Evolutionary conservation across 257 asterid species (phyloP).

Genomic region (Nyctanthes arbortristis): DNA sequence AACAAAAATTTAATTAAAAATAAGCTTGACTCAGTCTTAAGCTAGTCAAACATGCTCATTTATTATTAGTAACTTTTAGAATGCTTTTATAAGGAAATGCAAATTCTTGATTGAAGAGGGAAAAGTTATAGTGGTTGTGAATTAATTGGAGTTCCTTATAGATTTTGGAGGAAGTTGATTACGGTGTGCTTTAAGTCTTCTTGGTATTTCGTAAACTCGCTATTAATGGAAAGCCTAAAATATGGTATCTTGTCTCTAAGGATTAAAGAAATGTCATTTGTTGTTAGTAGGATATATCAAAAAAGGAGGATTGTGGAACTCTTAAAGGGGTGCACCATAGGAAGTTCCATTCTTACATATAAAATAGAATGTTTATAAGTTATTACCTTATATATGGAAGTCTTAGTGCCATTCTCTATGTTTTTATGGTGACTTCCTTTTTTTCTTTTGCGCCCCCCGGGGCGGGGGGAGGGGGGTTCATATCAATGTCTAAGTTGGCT

Average conservation of each 20-base stretch:
- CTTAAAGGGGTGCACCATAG: not conserved
- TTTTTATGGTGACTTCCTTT: not conserved
- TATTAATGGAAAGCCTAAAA: not conserved
- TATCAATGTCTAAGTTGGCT: constrained; percentile 18
- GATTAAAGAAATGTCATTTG: not conserved
- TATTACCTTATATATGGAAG: not conserved
- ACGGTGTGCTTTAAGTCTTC: not conserved
- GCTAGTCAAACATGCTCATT: not conserved
- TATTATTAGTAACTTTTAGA: not conserved
- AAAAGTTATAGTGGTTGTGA: not conserved
- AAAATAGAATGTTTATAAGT: not conserved
- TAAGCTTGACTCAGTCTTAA: not conserved
- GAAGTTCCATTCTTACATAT: not conserved
- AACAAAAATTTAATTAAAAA: not conserved
- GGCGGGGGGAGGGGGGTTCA: too few species aligned
- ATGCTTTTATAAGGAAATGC: not conserved
- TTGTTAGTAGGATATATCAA: not conserved
- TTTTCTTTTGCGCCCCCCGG: not conserved
- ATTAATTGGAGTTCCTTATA: not conserved
- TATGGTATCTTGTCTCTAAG: not conserved
- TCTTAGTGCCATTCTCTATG: not conserved
- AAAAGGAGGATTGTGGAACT: not conserved
- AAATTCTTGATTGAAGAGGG: not conserved
- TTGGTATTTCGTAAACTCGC: not conserved
- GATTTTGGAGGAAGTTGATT: not conserved